Evolutionary conservation across 2,329 filamentous ascomycete genomes (phyloP).

Genomic region (Keithomyces neogunnii): DNA sequence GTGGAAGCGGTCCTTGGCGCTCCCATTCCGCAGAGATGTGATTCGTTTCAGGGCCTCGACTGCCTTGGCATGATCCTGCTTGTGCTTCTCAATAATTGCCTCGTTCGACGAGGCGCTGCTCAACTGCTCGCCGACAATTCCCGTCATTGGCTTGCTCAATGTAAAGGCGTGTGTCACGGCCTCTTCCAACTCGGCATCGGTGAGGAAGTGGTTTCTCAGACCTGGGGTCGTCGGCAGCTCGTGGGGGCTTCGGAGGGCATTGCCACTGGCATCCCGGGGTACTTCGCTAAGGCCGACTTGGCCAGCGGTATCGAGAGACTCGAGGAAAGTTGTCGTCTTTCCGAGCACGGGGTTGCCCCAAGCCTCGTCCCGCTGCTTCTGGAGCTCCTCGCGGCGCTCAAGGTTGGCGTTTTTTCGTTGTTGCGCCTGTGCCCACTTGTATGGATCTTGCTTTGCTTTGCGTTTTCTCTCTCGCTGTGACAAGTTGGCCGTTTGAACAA

Average conservation of each 20-base stretch:
- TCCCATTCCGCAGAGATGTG: slow-evolving; percentile 66
- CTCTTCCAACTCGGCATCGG: slow-evolving; percentile 54
- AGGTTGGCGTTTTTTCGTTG: slow-evolving; percentile 80
- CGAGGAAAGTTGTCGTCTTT: slow-evolving; percentile 69
- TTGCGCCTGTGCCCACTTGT: slow-evolving; percentile 69
- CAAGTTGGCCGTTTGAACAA: slow-evolving; percentile 57
- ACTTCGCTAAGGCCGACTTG: slow-evolving; percentile 31
- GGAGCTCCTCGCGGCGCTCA: slow-evolving; percentile 62
- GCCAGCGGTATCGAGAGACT: slow-evolving; percentile 65
- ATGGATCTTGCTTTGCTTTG: slow-evolving; percentile 68
- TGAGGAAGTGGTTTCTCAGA: slow-evolving; percentile 70
- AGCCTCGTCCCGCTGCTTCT: slow-evolving; percentile 52
- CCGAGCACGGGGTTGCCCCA: slow-evolving; percentile 76
- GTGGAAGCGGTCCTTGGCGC: slow-evolving; percentile 67
- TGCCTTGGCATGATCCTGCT: slow-evolving; percentile 55
- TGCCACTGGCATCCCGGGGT: slow-evolving; percentile 31
- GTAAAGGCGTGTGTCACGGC: slow-evolving; percentile 60
- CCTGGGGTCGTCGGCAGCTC: slow-evolving; percentile 38
- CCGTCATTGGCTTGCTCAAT: slow-evolving; percentile 52
- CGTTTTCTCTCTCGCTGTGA: slow-evolving; percentile 56
- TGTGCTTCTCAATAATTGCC: slow-evolving; percentile 32
- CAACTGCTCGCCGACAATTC: slow-evolving; percentile 22
- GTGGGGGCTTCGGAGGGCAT: slow-evolving; percentile 28
- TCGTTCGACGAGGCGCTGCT: slow-evolving; percentile 32
- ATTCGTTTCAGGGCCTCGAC: slow-evolving; percentile 73